These are phyloP conservation scores for Aspergillus spinulosporus DNA, from an alignment of 2,329 filamentous ascomycete species.

Conservation along the genomic window DNA sequence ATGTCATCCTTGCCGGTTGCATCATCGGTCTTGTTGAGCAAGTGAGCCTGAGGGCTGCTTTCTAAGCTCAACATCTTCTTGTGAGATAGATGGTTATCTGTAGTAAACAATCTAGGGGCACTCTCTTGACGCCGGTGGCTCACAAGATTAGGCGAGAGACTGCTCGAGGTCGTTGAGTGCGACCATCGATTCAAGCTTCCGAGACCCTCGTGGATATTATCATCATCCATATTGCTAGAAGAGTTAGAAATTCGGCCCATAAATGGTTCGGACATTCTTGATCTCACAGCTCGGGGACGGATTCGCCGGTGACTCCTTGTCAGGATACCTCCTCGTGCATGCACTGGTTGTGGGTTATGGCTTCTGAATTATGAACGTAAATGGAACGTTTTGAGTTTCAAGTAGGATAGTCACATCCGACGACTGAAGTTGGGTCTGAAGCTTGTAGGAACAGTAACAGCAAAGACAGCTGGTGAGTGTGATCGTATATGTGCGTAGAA, in stretches of 20 bases:
- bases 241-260: conserved; percentile 9
- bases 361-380: no score
- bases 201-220: conserved; percentile 46
- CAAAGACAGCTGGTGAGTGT: neutral
- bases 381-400: no score
- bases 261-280: conserved; percentile 9
- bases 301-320: neutral
- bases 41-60: conserved; percentile 10
- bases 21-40: conserved; percentile 11
- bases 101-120: conserved; percentile 27
- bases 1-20: conserved; percentile 3
- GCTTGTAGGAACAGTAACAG: neutral
- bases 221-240: conserved; percentile 20
- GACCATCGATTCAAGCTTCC: conserved; percentile 60
- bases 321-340: neutral
- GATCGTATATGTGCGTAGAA: neutral
- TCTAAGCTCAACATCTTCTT: conserved; percentile 19
- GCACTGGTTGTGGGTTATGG: neutral
- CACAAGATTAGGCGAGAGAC: conserved; percentile 28
- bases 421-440: neutral
- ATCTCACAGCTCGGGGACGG: neutral
- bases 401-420: neutral
- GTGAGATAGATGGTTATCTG: conserved; percentile 22
- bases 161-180: conserved; percentile 56
- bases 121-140: conserved; percentile 26